Evolutionary conservation across 139 green algal species (phyloP), one percentile per base, ranked within the genome.

Genomic region (Chara braunii): DNA sequence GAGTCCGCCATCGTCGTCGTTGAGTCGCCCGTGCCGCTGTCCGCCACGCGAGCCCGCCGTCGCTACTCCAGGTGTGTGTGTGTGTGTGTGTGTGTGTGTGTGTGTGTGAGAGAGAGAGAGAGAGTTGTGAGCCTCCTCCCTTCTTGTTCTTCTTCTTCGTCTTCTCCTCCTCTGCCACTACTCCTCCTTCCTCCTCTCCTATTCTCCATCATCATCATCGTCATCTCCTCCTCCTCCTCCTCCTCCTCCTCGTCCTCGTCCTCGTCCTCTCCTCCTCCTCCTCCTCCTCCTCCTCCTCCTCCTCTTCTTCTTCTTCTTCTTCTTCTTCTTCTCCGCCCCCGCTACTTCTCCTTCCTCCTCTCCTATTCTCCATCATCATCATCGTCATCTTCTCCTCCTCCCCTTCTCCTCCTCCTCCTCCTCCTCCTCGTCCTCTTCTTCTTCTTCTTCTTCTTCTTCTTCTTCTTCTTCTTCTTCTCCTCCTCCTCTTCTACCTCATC

Each of bases 201-300:
- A 14, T 60, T 33, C 51, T 48, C 51, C n/a, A 60, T n/a, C 5
- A 11, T 33, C 37, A 33, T 31, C 51, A 60, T 36, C 14, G 23
- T 12, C 51, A 60, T 36, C 8, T 31, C 18, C 51, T 60, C 51
- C 9, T 31, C 42, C 14, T 37, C 23, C 23, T 48, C 37, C 1
- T 37, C 51, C 22, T 48, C 22, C 24, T n/a, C 51, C 9, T 31
- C 51, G 22, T 31, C 51, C 26, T 60, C 51, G 51, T 60, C 8
- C 37, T 31, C 14, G 51, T 31, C 0, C 51, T 33, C 11, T 33
- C 11, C 51, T 60, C 42, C 32, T 60, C 32, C 51, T 33, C 37
- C 51, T 60, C 51, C 9, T 48, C 42, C 22, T 33, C 51, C 32
- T 60, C 51, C 51, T 60, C 42, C 18, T 60, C 51, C 0, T 60